Evolutionary conservation across 208 protist genomes (phyloP), one percentile per base, ranked within the genome.

Genomic region (Crithidia acanthocephali): DNA sequence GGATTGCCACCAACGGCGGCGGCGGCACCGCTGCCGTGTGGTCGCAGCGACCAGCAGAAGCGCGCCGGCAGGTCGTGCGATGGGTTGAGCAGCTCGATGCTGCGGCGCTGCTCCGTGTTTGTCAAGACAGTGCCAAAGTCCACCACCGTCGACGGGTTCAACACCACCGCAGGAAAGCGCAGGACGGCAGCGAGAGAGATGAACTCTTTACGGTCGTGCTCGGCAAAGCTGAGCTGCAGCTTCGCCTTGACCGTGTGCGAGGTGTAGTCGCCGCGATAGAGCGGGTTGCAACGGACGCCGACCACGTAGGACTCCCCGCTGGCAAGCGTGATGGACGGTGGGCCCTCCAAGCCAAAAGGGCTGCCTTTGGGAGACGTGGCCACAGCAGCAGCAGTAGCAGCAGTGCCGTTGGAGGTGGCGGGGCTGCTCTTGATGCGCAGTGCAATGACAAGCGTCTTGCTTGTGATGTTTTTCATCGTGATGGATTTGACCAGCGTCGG

Each of bases 61-160:
- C 65, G 47, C 10, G 95, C 93, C 11, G 88, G 60, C 13, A 98
- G 68, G 37, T 81, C 82, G 11, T 56, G 61, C 5, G 90, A 97
- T 2, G 81, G 68, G 80, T 99, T 99, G 10, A 67, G 85, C 23
- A 98, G 68, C 67, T 72, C 81, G 25, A 99, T 67, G 10, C 78
- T 62, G 30, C 78, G 76, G 10, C 85, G 79, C 67, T 82, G 74
- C 68, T 98, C 89, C 10, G 95, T 97, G 68, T 99, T 88, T 53
- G 90, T 88, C 52, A 99, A 71, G 52, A 99, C 85, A 45, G 85
- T 89, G 18, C 97, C 97, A 83, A 99, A 99, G 66, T 98, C 92
- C 47, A 98, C 28, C 25, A 37, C 52, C 25, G 58, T 52, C 18
- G 72, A 35, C 0, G 88, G 89, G 32, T 89, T 84, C 40, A 98